Evolutionary conservation across 2,329 filamentous ascomycete species (phyloP), one percentile per base, ranked within the genome.

Genomic region (Leptographium galeiforme): DNA sequence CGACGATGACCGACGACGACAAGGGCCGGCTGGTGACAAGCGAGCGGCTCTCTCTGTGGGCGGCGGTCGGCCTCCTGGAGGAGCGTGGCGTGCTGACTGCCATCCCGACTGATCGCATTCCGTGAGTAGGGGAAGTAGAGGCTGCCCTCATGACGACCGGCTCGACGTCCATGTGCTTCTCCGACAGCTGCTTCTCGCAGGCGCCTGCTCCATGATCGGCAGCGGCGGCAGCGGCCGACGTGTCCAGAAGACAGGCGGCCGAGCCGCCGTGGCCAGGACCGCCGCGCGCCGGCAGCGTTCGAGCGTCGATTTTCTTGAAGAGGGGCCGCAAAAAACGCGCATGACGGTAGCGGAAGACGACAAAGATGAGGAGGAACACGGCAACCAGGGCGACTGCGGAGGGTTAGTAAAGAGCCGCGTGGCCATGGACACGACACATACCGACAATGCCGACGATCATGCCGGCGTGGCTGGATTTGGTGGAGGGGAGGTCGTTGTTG

Each of bases 301-400:
- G 33, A 8, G 11, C 16, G n/a, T 33, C 25, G 18, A 49, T 18
- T 11, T 49, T 49, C 10, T 25, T 25, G 16, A 50, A 53, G 16
- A 57, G 6, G 12, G 53, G 47, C 12, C 43, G 40, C 8, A 56
- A 8, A 1, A 38, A 45, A 25, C 41, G 43, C 2, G 56, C 51
- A 8, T 38, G 51, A 19, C 56, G 55, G 52, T 55, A 55, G 13
- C 53, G 36, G 52, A 52, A 56, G 48, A 47, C 13, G 6, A 56
- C 45, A 13, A 53, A 45, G 13, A 56, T 5, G 10, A 56, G 1
- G 5, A 36, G 5, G 2, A 38, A 34, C 1, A 54, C 12, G 2
- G 45, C 55, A 5, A 54, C 48, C 14, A 48, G 13, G 30, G 16
- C 48, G n/a, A 49, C 51, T 53, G 51, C 14, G 3, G 8, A 6